These are phyloP conservation scores for Zymoseptoria pseudotritici DNA, from an alignment of 2,329 filamentous ascomycete genomes.

Conservation along the genomic window DNA sequence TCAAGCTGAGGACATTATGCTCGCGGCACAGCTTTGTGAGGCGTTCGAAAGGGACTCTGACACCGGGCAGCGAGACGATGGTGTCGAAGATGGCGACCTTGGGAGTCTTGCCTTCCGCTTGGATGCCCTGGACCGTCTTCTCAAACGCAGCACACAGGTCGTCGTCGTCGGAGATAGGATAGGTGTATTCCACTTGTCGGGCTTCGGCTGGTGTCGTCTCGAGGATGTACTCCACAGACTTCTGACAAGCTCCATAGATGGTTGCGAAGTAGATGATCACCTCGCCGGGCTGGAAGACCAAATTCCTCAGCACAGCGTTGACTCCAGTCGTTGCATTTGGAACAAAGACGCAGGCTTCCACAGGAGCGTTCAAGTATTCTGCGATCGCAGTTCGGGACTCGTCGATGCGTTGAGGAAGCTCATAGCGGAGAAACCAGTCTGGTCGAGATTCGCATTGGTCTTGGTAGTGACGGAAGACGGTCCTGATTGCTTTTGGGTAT, in stretches of 20 bases:
- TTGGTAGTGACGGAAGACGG: conserved; percentile 57
- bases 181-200: conserved; percentile 53
- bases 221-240: conserved; percentile 62
- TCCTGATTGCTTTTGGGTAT: conserved; percentile 56
- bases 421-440: conserved; percentile 69
- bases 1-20: conserved; percentile 60
- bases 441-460: conserved; percentile 59
- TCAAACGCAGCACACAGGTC: conserved; percentile 57
- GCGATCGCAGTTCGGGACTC: conserved; percentile 59
- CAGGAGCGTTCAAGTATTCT: conserved; percentile 56
- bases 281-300: conserved; percentile 62
- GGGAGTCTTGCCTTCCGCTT: conserved; percentile 52
- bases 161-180: conserved; percentile 63
- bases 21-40: conserved; percentile 59
- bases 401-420: conserved; percentile 56
- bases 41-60: conserved; percentile 69
- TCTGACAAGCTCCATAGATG: conserved; percentile 71
- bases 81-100: conserved; percentile 71
- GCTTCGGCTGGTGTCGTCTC: conserved; percentile 53
- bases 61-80: conserved; percentile 69
- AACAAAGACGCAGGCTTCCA: conserved; percentile 65
- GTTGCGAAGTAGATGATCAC: conserved; percentile 72
- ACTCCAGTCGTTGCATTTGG: conserved; percentile 72
- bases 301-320: conserved; percentile 71
- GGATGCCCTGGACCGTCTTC: conserved; percentile 47